phyloP scores from a whole-genome alignment of 164 flowering plant species.

The Buxus sempervirens region DNA sequence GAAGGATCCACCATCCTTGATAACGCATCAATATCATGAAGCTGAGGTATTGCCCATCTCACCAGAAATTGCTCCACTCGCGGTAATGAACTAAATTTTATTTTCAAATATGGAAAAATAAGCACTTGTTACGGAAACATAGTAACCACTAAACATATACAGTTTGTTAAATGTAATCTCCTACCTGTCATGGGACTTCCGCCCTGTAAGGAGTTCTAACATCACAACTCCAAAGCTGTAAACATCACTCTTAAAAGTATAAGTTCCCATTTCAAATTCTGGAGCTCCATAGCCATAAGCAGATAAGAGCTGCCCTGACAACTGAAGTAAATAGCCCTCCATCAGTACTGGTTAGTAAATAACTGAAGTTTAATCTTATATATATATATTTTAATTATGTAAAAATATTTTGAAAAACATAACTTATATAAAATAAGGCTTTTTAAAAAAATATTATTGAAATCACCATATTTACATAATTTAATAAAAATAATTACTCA shows the following conservation, averaged over 20 bases:
- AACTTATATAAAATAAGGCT: no score
- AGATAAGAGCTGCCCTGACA: slow-evolving; percentile 69
- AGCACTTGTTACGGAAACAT: background rate
- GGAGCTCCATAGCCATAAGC: slow-evolving; percentile 88
- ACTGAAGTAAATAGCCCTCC: slow-evolving; percentile 32
- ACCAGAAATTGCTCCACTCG: slow-evolving; percentile 84
- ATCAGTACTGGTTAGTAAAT: background rate
- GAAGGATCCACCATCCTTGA: slow-evolving; percentile 95
- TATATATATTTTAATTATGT: no score
- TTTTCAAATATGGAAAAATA: background rate
- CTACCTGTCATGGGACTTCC: slow-evolving; percentile 81
- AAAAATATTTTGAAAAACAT: no score
- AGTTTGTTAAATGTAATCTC: background rate
- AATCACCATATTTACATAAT: no score
- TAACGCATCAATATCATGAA: slow-evolving; percentile 90
- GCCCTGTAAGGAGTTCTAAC: slow-evolving; percentile 91
- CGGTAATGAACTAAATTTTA: slow-evolving; percentile 37
- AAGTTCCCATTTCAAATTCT: slow-evolving; percentile 76
- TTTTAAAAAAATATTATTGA: no score
- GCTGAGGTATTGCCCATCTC: slow-evolving; percentile 92
- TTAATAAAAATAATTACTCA: no score
- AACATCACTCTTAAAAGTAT: slow-evolving; percentile 79
- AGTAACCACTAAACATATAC: background rate
- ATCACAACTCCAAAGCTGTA: slow-evolving; percentile 97
- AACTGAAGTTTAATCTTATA: no score